Conservation (phyloP, 2,329 filamentous ascomycete species). For the Fusarium buharicum region DNA sequence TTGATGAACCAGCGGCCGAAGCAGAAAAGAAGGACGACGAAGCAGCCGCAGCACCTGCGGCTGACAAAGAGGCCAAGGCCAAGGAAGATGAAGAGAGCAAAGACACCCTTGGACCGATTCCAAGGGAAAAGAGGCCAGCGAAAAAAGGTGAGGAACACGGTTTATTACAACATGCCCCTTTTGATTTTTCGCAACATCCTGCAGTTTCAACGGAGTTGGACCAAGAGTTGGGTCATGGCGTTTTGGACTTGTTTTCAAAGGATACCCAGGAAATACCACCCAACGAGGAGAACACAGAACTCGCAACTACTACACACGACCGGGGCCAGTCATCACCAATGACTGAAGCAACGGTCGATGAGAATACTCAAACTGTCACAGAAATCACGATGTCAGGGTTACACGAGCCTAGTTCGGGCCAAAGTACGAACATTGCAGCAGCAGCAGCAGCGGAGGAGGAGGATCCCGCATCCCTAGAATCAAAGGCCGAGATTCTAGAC, state of each 20-base stretch:
- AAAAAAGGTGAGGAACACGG: constrained; percentile 58
- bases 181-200: constrained; percentile 49
- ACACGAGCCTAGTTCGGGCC: constrained; percentile 23
- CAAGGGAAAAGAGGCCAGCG: constrained; percentile 50
- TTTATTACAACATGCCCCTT: constrained; percentile 53
- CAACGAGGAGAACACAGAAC: constrained; percentile 40
- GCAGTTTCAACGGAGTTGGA: constrained; percentile 45
- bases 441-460: constrained; percentile 1
- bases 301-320: constrained; percentile 34
- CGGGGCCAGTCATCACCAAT: constrained; percentile 17
- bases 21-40: constrained; percentile 35
- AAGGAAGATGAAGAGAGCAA: constrained; percentile 52
- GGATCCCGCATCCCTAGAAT: constrained; percentile 16
- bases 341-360: constrained; percentile 22
- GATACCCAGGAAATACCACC: constrained; percentile 40
- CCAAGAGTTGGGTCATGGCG: constrained; percentile 42
- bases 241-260: constrained; percentile 46
- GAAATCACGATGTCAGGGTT: constrained; percentile 40
- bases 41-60: constrained; percentile 8
- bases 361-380: constrained; percentile 27
- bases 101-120: constrained; percentile 54
- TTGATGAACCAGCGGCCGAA: constrained; percentile 32
- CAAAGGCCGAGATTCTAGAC: constrained; percentile 18
- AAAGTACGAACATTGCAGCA: constrained; percentile 17
- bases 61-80: constrained; percentile 35